Evolutionary conservation across 768 basidiomycete genomes (phyloP).

Genomic region (Suillus clintonianus): DNA sequence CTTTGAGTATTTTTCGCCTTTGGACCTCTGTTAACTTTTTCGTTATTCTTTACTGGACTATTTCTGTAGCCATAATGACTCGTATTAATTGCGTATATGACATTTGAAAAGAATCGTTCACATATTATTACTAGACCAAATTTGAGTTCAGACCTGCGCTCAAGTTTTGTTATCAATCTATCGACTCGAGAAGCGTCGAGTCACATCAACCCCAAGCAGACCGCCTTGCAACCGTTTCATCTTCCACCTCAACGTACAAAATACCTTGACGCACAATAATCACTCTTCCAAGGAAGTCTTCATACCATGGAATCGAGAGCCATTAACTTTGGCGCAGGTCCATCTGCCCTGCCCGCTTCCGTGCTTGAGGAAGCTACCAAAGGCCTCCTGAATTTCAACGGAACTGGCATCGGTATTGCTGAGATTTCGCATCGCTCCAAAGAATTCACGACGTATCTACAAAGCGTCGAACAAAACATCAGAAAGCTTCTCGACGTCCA

Average conservation of each 20-base stretch:
- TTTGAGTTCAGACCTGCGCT: background rate
- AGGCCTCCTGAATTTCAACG: constrained; percentile 87
- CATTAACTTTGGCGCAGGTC: constrained; percentile 93
- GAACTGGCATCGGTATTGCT: constrained; percentile 92
- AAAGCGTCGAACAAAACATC: constrained; percentile 62
- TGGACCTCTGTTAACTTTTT: background rate
- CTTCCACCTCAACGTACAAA: background rate
- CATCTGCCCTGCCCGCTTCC: constrained; percentile 85
- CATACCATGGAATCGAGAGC: constrained; percentile 43
- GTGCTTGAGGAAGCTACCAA: constrained; percentile 82
- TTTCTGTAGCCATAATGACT: background rate
- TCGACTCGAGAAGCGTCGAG: background rate
- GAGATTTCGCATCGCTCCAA: constrained; percentile 96
- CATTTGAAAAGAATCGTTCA: background rate
- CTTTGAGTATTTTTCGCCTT: constrained; percentile 12
- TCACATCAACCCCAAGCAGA: background rate
- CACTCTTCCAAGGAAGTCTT: background rate
- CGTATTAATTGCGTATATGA: background rate
- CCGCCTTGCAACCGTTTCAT: background rate
- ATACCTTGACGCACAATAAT: background rate
- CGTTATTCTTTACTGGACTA: background rate
- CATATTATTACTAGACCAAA: background rate
- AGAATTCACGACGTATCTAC: constrained; percentile 76
- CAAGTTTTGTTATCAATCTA: background rate
- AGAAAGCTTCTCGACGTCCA: constrained; percentile 82